A percentile compares a stretch with the other conserved stretches of the same genome.
Conservation (phyloP, 352 stramenopile genomes). For the Pythium biforme region DNA sequence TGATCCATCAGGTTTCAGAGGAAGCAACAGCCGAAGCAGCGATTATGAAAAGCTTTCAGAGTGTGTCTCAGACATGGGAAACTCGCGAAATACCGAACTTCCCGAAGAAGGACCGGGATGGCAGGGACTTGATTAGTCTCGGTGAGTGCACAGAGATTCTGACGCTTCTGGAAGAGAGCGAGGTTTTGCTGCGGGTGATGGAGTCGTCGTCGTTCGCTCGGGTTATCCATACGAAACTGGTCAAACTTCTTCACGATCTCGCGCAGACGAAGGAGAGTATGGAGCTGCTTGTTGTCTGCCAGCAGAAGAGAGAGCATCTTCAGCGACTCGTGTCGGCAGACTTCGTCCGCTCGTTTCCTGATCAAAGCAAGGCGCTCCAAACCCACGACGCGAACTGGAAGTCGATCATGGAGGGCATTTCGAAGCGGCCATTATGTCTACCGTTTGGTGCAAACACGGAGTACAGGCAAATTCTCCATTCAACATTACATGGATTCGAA, state of each 20-base stretch:
- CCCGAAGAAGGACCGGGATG: constrained; percentile 56
- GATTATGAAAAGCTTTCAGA: constrained; percentile 57
- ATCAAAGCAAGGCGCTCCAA: constrained; percentile 53
- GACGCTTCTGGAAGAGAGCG: constrained; percentile 62
- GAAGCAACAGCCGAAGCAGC: constrained; percentile 69
- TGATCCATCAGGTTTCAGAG: constrained; percentile 64
- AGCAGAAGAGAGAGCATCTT: constrained; percentile 68
- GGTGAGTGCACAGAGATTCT: constrained; percentile 58
- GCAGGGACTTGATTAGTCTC: constrained; percentile 49
- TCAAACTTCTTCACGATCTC: constrained; percentile 49
- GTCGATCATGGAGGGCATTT: constrained; percentile 41
- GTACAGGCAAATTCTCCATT: constrained; percentile 40
- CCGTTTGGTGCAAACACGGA: constrained; percentile 52
- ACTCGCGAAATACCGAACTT: constrained; percentile 47
- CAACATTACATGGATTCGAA: constrained; percentile 58
- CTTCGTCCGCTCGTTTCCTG: constrained; percentile 58
- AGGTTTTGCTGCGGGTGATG: constrained; percentile 72
- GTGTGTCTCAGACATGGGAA: constrained; percentile 57
- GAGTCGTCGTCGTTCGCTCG: constrained; percentile 67
- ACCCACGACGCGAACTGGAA: constrained; percentile 57
- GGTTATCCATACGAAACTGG: constrained; percentile 46
- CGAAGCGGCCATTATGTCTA: constrained; percentile 53
- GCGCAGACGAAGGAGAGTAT: constrained; percentile 47
- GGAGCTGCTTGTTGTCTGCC: constrained; percentile 52
- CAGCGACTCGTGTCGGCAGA: constrained; percentile 61